A percentile compares a stretch with the other conserved stretches of the same genome.
phyloP scores from a whole-genome alignment of 1,284 basidiomycete species.

The Austroboletus niveus region DNA sequence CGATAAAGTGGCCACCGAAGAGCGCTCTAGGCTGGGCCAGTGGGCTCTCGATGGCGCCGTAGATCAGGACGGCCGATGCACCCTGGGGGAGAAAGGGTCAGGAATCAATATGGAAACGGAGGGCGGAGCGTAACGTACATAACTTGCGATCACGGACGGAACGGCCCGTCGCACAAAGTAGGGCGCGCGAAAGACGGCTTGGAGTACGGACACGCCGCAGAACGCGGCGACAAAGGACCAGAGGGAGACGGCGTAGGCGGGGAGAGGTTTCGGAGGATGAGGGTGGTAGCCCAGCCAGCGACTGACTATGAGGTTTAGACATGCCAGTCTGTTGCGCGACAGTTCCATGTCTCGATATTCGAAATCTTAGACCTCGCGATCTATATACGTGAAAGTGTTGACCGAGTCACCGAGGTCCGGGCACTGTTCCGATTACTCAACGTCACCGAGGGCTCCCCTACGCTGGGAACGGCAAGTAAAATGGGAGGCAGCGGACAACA shows the following conservation, averaged over 20 bases:
- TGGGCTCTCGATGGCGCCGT: constrained; percentile 57
- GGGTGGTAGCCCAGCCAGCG: constrained; percentile 17
- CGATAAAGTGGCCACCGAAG: constrained; percentile 36
- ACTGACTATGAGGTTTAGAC: constrained; percentile 4
- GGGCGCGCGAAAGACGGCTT: constrained; percentile 50
- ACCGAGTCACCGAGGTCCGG: not conserved
- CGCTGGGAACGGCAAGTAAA: no score
- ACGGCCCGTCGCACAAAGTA: constrained; percentile 50
- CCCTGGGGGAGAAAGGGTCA: constrained; percentile 36
- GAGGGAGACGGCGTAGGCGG: constrained; percentile 3
- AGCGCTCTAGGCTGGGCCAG: constrained; percentile 61
- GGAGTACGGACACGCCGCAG: constrained; percentile 53
- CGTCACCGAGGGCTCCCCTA: not conserved
- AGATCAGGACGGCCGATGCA: constrained; percentile 59
- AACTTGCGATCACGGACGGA: constrained; percentile 36
- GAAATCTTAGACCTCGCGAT: not conserved
- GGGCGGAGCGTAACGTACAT: constrained; percentile 12
- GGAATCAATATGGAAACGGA: not conserved
- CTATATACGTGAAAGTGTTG: not conserved
- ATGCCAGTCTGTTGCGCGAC: not conserved
- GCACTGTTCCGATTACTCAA: no score
- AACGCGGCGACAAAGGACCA: constrained; percentile 54
- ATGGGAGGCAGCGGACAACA: no score
- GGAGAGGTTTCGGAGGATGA: constrained; percentile 5
- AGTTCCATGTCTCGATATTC: not conserved